These are phyloP conservation scores for Suhomyces prunicola DNA, from an alignment of 805 yeast species.

Conservation along the genomic window DNA sequence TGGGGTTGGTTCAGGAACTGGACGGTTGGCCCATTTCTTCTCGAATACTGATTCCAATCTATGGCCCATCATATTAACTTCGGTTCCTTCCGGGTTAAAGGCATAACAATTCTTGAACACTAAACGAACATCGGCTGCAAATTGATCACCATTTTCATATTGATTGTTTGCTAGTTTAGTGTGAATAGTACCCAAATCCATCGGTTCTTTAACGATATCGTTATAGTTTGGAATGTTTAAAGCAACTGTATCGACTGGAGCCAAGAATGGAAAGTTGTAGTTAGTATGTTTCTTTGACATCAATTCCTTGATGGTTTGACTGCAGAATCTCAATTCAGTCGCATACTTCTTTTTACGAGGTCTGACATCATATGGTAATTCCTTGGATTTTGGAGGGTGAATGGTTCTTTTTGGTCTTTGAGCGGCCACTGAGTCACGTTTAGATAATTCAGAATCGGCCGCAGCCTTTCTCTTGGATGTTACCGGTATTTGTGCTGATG, in stretches of 20 bases:
- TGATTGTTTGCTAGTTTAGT: constrained; percentile 79
- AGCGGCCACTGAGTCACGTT: constrained; percentile 64
- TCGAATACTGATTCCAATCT: constrained; percentile 82
- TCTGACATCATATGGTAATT: constrained; percentile 83
- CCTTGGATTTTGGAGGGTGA: constrained; percentile 94
- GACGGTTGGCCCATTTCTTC: constrained; percentile 76
- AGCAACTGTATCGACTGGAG: constrained; percentile 94
- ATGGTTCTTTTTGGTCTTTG: constrained; percentile 94
- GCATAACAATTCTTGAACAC: constrained; percentile 86
- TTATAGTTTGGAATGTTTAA: constrained; percentile 87
- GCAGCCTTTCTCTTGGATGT: constrained; percentile 42
- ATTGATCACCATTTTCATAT: constrained; percentile 85
- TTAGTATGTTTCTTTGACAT: constrained; percentile 77
- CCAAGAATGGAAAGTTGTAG: constrained; percentile 84
- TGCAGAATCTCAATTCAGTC: constrained; percentile 84
- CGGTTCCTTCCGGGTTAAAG: constrained; percentile 96
- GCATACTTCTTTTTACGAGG: constrained; percentile 92
- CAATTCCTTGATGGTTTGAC: constrained; percentile 77
- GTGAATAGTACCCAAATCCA: constrained; percentile 88
- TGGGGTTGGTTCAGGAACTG: constrained; percentile 64
- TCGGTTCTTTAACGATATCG: constrained; percentile 84
- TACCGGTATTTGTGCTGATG: constrained; percentile 16
- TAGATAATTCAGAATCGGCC: constrained; percentile 33
- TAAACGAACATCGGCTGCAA: constrained; percentile 76
- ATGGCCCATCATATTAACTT: constrained; percentile 94